phyloP scores from a whole-genome alignment of 495 filamentous ascomycete species.

The Chaetomium tenue region DNA sequence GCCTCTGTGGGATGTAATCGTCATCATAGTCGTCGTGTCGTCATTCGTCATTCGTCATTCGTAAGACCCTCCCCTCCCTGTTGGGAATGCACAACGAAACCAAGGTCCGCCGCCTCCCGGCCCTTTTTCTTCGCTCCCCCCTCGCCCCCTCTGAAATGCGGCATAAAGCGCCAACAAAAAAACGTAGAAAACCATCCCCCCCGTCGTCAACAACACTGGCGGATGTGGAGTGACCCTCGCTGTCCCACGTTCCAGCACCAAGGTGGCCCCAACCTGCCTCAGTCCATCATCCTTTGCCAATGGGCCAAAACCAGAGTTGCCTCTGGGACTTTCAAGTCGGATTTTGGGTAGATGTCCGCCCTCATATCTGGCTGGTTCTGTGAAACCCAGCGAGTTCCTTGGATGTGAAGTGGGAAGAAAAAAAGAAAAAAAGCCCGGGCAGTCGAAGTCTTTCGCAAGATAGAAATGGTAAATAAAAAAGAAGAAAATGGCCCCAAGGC shows the following conservation, averaged over 20 bases:
- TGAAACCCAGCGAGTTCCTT: conserved; percentile 31
- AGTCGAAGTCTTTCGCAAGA: conserved; percentile 14
- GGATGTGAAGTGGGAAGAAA: neutral
- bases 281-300: neutral
- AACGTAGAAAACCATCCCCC: neutral
- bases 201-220: neutral
- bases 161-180: conserved; percentile 7
- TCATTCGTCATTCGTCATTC: conserved; percentile 8
- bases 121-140: neutral
- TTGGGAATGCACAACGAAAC: neutral
- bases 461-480: neutral
- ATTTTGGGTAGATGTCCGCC: neutral
- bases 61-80: neutral
- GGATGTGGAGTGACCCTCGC: neutral
- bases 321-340: conserved; percentile 17
- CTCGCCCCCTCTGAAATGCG: neutral
- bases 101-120: neutral
- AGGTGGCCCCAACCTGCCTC: neutral
- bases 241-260: neutral
- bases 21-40: conserved; percentile 4
- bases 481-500: neutral
- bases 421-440: conserved; percentile 14
- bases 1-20: neutral
- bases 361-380: conserved; percentile 32
- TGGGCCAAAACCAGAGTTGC: conserved; percentile 25